These are phyloP conservation scores for Thalassiosira livingstoniorum DNA, from an alignment of 352 stramenopile species.

Conservation along the genomic window DNA sequence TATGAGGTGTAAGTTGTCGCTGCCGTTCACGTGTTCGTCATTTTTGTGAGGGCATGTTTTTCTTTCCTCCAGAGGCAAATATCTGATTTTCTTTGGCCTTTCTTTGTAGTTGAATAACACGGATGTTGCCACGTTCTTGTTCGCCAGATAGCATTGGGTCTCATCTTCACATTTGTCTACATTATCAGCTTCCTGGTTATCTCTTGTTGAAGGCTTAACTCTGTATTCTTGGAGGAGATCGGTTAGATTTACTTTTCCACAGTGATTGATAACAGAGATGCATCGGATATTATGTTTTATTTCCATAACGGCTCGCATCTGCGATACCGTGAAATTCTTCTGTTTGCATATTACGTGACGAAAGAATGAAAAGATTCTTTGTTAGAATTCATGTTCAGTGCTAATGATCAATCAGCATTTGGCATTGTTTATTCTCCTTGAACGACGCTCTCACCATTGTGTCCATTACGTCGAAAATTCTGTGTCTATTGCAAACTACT, in stretches of 20 bases:
- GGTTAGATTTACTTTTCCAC: constrained; percentile 99
- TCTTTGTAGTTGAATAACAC: constrained; percentile 99
- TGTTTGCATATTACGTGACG: constrained; percentile 37
- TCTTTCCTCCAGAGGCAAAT: constrained; percentile 81
- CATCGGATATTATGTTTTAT: constrained; percentile 99
- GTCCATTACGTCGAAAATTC: no score
- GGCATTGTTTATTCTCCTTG: no score
- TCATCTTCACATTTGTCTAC: constrained; percentile 99
- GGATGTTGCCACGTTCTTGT: constrained; percentile 99
- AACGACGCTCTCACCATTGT: no score
- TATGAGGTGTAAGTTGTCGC: constrained; percentile 99
- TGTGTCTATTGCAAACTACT: no score
- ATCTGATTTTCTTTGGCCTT: constrained; percentile 88
- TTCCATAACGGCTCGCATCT: constrained; percentile 99
- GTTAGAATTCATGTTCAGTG: constrained; percentile 15
- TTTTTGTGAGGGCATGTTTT: constrained; percentile 78
- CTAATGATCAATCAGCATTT: no score
- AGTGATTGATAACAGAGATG: constrained; percentile 99
- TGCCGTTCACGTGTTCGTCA: constrained; percentile 90
- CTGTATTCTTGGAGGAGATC: constrained; percentile 99
- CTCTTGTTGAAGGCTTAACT: constrained; percentile 99
- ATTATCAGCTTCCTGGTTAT: constrained; percentile 98
- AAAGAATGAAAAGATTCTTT: background rate
- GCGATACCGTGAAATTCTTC: constrained; percentile 99
- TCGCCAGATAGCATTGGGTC: constrained; percentile 99